Evolutionary conservation across 2,329 filamentous ascomycete genomes (phyloP), one percentile per base, ranked within the genome.

Genomic region (Colletotrichum agaves): DNA sequence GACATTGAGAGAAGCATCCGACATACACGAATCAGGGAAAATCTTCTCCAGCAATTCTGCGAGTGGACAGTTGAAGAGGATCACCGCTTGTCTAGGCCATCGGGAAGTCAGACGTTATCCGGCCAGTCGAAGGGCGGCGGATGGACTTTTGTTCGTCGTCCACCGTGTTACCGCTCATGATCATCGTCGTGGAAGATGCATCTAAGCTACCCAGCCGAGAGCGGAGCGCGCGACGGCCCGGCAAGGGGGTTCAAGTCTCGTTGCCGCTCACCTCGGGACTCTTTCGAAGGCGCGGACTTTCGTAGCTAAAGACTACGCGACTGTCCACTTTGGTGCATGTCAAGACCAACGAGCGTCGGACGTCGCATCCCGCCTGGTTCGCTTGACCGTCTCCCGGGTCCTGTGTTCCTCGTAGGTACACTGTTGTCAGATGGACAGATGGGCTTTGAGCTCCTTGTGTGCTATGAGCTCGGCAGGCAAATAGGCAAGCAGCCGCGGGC

Each of bases 251-350:
- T 27, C 19, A n/a, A 23, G 35, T 60, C 17, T 46, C 44, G 46
- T 56, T 47, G 31, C 55, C n/a, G 55, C 55, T 58, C 15, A 49
- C 31, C 55, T 58, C 55, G 41, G 37, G 55, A 58, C 23, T 53
- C 11, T 53, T 1, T 6, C 5, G 41, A 50, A 67, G 63, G 50
- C 49, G 59, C 59, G 35, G 35, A 61, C 61, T 43, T 49, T 50
- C 63, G 10, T 27, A 11, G 35, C 23, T 8, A 10, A 17, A 15
- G 27, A 50, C n/a, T n/a, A n/a, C 27, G 35, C 27, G 37, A 52
- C 23, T 65, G 35, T 39, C 65, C 65, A 60, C 65, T 50, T 65
- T 23, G 53, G 21, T 43, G 65, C 65, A 68, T 65, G 33, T 4
- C n/a, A 19, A 50, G 35, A 7, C 23, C 8, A 15, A 41, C 33